Evolutionary conservation across 305 asterid species (phyloP).

Genomic region (Rubia balearica): DNA sequence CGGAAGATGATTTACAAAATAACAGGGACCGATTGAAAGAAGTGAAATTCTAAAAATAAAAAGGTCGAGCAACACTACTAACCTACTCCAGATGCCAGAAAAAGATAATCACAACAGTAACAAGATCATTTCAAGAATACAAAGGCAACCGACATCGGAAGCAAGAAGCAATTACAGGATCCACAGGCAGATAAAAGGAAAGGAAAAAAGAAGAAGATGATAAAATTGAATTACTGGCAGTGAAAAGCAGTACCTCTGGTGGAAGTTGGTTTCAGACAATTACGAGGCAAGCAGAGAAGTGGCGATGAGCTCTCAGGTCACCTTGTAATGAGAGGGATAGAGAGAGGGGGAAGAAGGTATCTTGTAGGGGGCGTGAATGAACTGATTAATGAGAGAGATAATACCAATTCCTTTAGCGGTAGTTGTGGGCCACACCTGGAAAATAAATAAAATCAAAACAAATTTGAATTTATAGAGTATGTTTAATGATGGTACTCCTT

Average conservation of each 20-base stretch:
- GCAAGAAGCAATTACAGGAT: too few relatives aligned
- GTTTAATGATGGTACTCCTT: too few relatives aligned
- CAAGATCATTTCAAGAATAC: not conserved
- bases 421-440: not conserved
- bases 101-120: too few relatives aligned
- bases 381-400: not conserved
- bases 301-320: not conserved
- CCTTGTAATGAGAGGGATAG: too few relatives aligned
- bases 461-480: too few relatives aligned
- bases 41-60: not conserved
- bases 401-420: not conserved
- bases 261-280: not conserved
- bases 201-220: not conserved
- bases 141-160: too few relatives aligned
- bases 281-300: not conserved
- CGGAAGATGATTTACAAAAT: not conserved
- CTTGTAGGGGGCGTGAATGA: not conserved
- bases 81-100: not conserved
- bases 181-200: too few relatives aligned
- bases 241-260: too few relatives aligned
- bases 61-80: not conserved
- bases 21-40: too few relatives aligned
- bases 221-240: not conserved
- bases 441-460: too few relatives aligned
- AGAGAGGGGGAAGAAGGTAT: not conserved